Evolutionary conservation across 257 asterid genomes (phyloP).

Genomic region (Salvia miltiorrhiza): DNA sequence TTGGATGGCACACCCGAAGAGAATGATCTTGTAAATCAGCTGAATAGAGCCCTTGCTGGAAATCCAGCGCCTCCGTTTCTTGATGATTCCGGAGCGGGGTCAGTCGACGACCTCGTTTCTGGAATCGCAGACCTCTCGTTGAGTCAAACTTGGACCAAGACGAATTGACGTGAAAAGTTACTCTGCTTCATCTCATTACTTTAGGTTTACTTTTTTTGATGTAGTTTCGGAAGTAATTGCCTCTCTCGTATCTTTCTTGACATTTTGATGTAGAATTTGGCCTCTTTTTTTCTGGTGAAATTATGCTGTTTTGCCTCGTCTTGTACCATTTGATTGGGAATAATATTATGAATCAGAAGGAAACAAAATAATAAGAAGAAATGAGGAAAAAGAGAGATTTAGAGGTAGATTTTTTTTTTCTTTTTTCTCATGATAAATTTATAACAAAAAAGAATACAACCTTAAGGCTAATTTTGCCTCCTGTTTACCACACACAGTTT

Average conservation of each 20-base stretch:
- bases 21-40: constrained; percentile 33
- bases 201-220: not conserved
- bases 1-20: constrained; percentile 35
- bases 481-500: not conserved
- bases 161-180: not conserved
- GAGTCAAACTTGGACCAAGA: constrained; percentile 16
- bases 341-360: too few relatives aligned
- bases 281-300: not conserved
- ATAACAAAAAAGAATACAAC: too few relatives aligned
- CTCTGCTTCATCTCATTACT: not conserved
- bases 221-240: not conserved
- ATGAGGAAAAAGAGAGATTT: too few relatives aligned
- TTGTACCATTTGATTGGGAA: too few relatives aligned
- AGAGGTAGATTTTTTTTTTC: too few relatives aligned
- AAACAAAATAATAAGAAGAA: too few relatives aligned
- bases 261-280: not conserved
- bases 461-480: too few relatives aligned
- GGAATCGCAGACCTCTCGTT: constrained; percentile 56
- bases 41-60: constrained; percentile 32
- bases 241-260: not conserved
- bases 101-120: constrained; percentile 47
- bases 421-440: too few relatives aligned
- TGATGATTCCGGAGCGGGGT: constrained; percentile 26
- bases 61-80: constrained; percentile 20
- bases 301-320: not conserved